Percentiles rank a stretch among this genome's conserved stretches.
phyloP scores from a whole-genome alignment of 768 basidiomycete species.

The Fistulinella prunicolor region DNA sequence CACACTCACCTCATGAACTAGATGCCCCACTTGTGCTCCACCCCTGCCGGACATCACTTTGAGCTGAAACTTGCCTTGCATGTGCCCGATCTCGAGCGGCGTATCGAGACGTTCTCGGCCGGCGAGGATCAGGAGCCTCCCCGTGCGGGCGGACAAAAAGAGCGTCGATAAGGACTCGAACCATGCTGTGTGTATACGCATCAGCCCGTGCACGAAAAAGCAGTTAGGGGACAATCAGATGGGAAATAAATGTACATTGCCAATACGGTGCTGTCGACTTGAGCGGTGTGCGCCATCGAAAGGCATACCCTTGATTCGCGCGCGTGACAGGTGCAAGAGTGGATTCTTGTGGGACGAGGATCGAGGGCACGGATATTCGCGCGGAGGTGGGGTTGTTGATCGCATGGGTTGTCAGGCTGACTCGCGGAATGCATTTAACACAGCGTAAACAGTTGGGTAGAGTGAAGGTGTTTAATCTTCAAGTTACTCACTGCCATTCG shows the following conservation, averaged over 20 bases:
- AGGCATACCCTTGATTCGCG: slow-evolving; percentile 29
- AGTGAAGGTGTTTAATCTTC: not conserved
- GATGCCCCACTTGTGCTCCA: slow-evolving; percentile 68
- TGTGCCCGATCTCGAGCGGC: slow-evolving; percentile 93
- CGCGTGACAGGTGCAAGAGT: slow-evolving; percentile 28
- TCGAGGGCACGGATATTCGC: slow-evolving; percentile 82
- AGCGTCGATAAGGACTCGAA: slow-evolving; percentile 77
- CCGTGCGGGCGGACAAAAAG: slow-evolving; percentile 76
- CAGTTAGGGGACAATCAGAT: not conserved
- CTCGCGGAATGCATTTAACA: not conserved
- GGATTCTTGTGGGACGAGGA: slow-evolving; percentile 53
- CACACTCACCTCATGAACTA: slow-evolving; percentile 83
- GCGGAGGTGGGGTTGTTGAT: slow-evolving; percentile 83
- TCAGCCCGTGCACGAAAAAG: too few relatives aligned
- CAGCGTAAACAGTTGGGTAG: not conserved
- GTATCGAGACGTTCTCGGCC: slow-evolving; percentile 92
- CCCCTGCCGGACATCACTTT: slow-evolving; percentile 64
- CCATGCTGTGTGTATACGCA: slow-evolving; percentile 63
- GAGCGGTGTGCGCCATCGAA: slow-evolving; percentile 83
- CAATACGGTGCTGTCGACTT: slow-evolving; percentile 86
- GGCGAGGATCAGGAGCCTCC: slow-evolving; percentile 85
- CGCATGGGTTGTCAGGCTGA: slow-evolving; percentile 74
- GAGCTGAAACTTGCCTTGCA: slow-evolving; percentile 96
- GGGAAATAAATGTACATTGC: slow-evolving; percentile 56
- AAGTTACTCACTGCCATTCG: slow-evolving; percentile 85